phyloP scores from a whole-genome alignment of 2,329 filamentous ascomycete genomes.

The Nigrograna mackinnonii region DNA sequence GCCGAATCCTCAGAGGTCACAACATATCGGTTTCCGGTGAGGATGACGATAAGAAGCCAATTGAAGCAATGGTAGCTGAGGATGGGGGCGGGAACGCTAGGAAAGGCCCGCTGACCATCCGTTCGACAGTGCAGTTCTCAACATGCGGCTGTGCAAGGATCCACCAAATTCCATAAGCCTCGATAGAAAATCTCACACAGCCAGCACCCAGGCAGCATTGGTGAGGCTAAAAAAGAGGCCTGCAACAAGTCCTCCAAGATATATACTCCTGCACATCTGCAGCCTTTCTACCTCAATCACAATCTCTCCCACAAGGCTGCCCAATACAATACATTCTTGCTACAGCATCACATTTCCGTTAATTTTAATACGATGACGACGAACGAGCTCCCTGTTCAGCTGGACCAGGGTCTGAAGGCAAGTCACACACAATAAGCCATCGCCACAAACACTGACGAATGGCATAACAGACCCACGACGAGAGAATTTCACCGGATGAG shows the following conservation, averaged over 20 bases:
- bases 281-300: conserved; percentile 13
- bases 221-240: conserved; percentile 24
- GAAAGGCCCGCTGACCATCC: background rate
- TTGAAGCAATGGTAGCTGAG: background rate
- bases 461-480: too few relatives aligned
- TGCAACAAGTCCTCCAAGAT: conserved; percentile 21
- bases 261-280: conserved; percentile 23
- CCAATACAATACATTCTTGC: conserved; percentile 11
- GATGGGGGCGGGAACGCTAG: conserved; percentile 1
- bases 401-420: conserved; percentile 17
- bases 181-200: conserved; percentile 5
- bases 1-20: too few relatives aligned
- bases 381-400: conserved; percentile 20
- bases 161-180: conserved; percentile 7
- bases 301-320: conserved; percentile 23
- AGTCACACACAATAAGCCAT: conserved; percentile 14
- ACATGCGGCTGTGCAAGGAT: conserved; percentile 25
- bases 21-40: too few relatives aligned
- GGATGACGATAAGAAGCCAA: conserved; percentile 3
- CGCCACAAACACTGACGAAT: conserved; percentile 26
- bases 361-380: conserved; percentile 19
- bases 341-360: conserved; percentile 8
- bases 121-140: too few relatives aligned
- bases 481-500: too few relatives aligned
- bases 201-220: conserved; percentile 18